phyloP scores from a whole-genome alignment of 768 basidiomycete genomes.

The Pisolithus tinctorius region DNA sequence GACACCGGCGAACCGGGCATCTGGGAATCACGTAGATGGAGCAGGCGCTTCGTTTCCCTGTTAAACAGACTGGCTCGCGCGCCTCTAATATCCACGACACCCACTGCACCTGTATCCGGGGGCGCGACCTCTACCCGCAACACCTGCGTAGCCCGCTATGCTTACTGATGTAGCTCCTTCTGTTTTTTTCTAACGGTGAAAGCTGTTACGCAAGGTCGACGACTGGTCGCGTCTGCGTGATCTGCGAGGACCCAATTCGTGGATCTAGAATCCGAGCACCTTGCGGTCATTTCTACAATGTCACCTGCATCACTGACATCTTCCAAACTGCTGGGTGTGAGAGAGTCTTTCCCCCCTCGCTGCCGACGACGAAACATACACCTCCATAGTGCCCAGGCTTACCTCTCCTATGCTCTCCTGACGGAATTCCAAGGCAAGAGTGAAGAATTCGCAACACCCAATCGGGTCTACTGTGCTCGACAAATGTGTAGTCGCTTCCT shows the following conservation, averaged over 20 bases:
- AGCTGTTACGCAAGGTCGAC: slow-evolving; percentile 5
- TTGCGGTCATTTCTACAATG: slow-evolving; percentile 32
- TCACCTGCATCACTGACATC: slow-evolving; percentile 26
- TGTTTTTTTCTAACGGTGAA: neutral
- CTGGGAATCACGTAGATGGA: slow-evolving; percentile 5
- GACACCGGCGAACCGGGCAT: neutral
- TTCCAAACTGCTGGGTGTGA: slow-evolving; percentile 30
- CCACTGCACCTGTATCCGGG: neutral
- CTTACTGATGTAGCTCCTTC: neutral
- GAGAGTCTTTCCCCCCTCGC: slow-evolving; percentile 36
- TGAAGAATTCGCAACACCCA: slow-evolving; percentile 25
- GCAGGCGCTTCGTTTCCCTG: slow-evolving; percentile 13
- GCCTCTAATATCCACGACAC: neutral
- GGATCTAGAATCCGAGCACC: slow-evolving; percentile 21
- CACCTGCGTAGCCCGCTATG: slow-evolving; percentile 6
- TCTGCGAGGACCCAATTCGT: slow-evolving; percentile 29
- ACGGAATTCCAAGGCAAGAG: slow-evolving; percentile 19
- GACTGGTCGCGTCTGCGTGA: slow-evolving; percentile 27
- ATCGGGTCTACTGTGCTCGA: slow-evolving; percentile 33
- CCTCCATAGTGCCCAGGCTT: slow-evolving; percentile 13
- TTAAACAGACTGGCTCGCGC: neutral
- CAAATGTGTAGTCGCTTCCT: slow-evolving; percentile 31
- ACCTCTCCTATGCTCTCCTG: slow-evolving; percentile 18
- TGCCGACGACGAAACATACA: slow-evolving; percentile 31
- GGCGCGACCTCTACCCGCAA: neutral